Percentiles rank a stretch among this genome's conserved stretches.
These are phyloP conservation scores for Ilex paraguariensis DNA, from an alignment of 305 asterid genomes.

Conservation along the genomic window DNA sequence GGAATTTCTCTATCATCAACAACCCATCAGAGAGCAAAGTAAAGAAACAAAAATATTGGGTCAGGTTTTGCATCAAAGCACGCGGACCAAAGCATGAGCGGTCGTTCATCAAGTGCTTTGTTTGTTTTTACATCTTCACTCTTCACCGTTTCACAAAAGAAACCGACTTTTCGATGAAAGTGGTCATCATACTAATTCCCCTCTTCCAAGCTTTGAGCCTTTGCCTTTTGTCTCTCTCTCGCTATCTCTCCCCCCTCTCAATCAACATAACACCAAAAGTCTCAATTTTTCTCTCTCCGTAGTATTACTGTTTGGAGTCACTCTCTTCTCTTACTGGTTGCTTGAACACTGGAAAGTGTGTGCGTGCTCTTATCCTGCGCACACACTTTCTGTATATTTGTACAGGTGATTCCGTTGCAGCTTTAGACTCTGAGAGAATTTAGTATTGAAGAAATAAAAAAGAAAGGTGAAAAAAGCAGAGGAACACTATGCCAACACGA, in stretches of 20 bases:
- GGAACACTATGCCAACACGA: slow-evolving; percentile 54
- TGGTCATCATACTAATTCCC: slow-evolving; percentile 38
- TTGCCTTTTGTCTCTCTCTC: slow-evolving; percentile 35
- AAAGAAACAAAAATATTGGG: slow-evolving; percentile 27
- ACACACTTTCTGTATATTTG: slow-evolving; percentile 18
- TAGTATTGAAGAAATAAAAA: slow-evolving; percentile 1
- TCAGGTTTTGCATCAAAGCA: slow-evolving; percentile 78
- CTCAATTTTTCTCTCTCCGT: slow-evolving; percentile 11
- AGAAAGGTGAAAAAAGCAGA: slow-evolving; percentile 12
- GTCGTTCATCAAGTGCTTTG: slow-evolving; percentile 54
- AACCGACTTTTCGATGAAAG: slow-evolving; percentile 81
- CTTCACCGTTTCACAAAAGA: slow-evolving; percentile 38
- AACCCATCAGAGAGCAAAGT: slow-evolving; percentile 52
- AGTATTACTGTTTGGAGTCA: background rate
- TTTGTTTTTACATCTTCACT: slow-evolving; percentile 16
- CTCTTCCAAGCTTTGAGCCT: slow-evolving; percentile 29
- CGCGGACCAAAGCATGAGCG: slow-evolving; percentile 89
- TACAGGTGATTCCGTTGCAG: slow-evolving; percentile 53
- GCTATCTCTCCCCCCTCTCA: slow-evolving; percentile 18
- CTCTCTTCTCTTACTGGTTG: background rate
- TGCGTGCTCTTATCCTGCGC: slow-evolving; percentile 53
- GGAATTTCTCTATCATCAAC: slow-evolving; percentile 37
- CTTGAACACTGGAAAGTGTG: slow-evolving; percentile 20
- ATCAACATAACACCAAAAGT: slow-evolving; percentile 28
- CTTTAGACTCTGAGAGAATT: slow-evolving; percentile 26